Evolutionary conservation across 441 rosid species (phyloP), one percentile per base, ranked within the genome.

Genomic region (Syzygium malaccense): DNA sequence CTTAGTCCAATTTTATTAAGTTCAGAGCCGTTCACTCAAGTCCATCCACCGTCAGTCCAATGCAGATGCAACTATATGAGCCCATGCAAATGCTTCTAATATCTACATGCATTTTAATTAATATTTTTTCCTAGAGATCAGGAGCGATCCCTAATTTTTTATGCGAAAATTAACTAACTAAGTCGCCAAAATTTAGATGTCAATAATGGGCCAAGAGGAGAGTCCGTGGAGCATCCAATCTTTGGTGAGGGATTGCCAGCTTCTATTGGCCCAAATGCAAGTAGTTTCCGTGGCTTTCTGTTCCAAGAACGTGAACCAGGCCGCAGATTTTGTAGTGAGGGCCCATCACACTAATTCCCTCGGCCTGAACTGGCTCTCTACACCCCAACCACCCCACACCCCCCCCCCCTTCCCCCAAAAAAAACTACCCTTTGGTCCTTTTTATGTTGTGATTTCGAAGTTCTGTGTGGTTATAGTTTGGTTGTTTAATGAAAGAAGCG

Each of bases 331-430:
- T 4, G 13, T 56, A 56, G 60, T 12, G 28, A 56, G 60, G 60
- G 60, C 60, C 60, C 25, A 56, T 56, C 60, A 11, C 60, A 56
- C 28, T 56, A 56, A 56, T 56, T 56, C 28, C 60, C 60, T 23
- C 12, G 19, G 60, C 60, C 28, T 26, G 23, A 56, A 56, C 23
- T 56, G 60, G 60, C 28, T 56, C 60, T 56, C 60, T 56, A 19
- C 33, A 56, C 26, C 12, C 26, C 60, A 9, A 0, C 58, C n/a
- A n/a, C n/a, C n/a, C n/a, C n/a, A 4, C 1, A 7, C 1, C 58
- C 58, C 3, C 26, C 58, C 60, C 9, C 60, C 60, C 60, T n/a
- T n/a, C n/a, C n/a, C n/a, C n/a, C n/a, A n/a, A n/a, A n/a, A n/a
- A n/a, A n/a, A 3, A 8, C 20, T 56, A 56, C 3, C 20, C 28